Evolutionary conservation across 305 asterid species (phyloP), one percentile per base, ranked within the genome.

Genomic region (Stenogyne calaminthoides): DNA sequence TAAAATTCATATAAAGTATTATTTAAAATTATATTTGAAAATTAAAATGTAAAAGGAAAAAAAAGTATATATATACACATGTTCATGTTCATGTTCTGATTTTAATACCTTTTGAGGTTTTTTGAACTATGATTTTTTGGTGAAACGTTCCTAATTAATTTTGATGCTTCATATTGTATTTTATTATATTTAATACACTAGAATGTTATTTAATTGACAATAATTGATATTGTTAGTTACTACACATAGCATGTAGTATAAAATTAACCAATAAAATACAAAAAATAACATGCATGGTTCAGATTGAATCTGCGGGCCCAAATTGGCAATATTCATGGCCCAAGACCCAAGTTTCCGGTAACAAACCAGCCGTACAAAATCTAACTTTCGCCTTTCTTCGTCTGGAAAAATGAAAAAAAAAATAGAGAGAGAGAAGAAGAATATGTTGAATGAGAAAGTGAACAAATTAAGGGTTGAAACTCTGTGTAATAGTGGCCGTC

Each of bases 341-440:
- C 25, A 22, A 22, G 25, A 22, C 2, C 25, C 54, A 46, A 46
- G 54, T 39, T 64, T 15, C 69, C 11, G 75, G 83, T 69, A 78
- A 79, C 80, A 66, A 79, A 69, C 77, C 77, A 69, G 84, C 72
- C 85, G 88, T 74, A 83, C 85, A 68, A 76, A 77, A 84, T 79
- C 80, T 74, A 71, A 71, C 80, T 78, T 80, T 82, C 76, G 71
- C 83, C 66, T 80, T 78, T 70, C 49, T 32, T 12, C 18, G 19
- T 59, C 11, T n/a, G 42, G 9, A 9, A 39, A 52, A 19, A 37
- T 20, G 7, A 18, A 55, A 42, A 18, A 1, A 29, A 65, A 42
- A n/a, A n/a, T n/a, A n/a, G n/a, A n/a, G n/a, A n/a, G n/a, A n/a
- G n/a, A n/a, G n/a, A 18, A 2, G 10, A 64, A 14, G 1, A 4